Conservation (phyloP, 805 yeast genomes). For the Wickerhamomyces ciferrii region DNA sequence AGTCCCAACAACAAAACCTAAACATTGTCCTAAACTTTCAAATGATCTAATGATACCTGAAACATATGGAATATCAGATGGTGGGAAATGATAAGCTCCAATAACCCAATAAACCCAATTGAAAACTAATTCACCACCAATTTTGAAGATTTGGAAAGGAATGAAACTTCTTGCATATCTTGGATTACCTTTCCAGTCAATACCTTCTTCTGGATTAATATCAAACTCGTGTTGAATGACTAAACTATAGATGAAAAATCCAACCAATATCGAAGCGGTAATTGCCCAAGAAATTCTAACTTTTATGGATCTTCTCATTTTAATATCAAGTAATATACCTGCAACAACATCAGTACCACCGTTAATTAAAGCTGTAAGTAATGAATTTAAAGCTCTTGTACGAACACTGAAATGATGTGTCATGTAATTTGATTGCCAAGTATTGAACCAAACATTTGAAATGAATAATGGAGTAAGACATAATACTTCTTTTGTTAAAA, state of each 20-base stretch:
- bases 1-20: slow-evolving; percentile 18
- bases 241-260: slow-evolving; percentile 17
- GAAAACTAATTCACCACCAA: slow-evolving; percentile 17
- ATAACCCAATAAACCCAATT: slow-evolving; percentile 23
- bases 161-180: slow-evolving; percentile 13
- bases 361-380: slow-evolving; percentile 17
- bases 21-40: slow-evolving; percentile 18
- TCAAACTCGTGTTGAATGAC: slow-evolving; percentile 10
- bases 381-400: slow-evolving; percentile 20
- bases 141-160: slow-evolving; percentile 19
- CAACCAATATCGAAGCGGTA: slow-evolving; percentile 5
- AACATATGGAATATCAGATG: slow-evolving; percentile 16
- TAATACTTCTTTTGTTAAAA: slow-evolving; percentile 14
- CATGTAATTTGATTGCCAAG: slow-evolving; percentile 20
- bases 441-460: slow-evolving; percentile 16
- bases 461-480: slow-evolving; percentile 17
- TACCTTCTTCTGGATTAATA: slow-evolving; percentile 3
- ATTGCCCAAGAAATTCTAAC: slow-evolving; percentile 16
- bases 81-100: slow-evolving; percentile 15
- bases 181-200: slow-evolving; percentile 18
- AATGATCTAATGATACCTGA: slow-evolving; percentile 19
- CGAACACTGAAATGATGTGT: slow-evolving; percentile 22
- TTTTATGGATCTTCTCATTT: slow-evolving; percentile 6
- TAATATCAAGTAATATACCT: slow-evolving; percentile 14
- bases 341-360: slow-evolving; percentile 14